Evolutionary conservation across 2,329 filamentous ascomycete species (phyloP).

Genomic region (Meredithiella fracta): DNA sequence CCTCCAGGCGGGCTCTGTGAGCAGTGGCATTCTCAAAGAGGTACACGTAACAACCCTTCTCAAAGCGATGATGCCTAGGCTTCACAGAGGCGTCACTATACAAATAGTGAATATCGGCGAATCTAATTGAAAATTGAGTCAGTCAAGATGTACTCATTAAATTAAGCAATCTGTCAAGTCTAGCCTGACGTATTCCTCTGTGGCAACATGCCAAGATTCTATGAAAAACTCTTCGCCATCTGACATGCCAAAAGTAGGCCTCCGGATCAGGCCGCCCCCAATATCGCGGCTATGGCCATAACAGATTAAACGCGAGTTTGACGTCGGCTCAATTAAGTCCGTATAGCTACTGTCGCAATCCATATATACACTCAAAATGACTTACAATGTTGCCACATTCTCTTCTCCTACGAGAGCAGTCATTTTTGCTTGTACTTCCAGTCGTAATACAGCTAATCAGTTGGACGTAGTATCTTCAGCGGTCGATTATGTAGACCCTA

Average conservation of each 20-base stretch:
- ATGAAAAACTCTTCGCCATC: too few relatives aligned
- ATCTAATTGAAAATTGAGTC: conserved; percentile 30
- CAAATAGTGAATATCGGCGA: conserved; percentile 65
- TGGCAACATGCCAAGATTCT: neutral
- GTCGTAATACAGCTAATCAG: too few relatives aligned
- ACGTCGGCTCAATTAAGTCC: neutral
- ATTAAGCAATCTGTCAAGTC: too few relatives aligned
- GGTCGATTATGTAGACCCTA: neutral
- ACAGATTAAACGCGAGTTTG: neutral
- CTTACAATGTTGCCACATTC: conserved; percentile 35
- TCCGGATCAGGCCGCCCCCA: neutral
- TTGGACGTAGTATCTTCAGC: neutral
- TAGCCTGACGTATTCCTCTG: too few relatives aligned
- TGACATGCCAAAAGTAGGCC: neutral
- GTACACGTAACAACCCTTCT: conserved; percentile 66
- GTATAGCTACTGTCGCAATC: conserved; percentile 10
- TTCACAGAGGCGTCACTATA: conserved; percentile 50
- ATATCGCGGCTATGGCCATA: neutral
- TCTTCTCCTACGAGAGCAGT: conserved; percentile 32
- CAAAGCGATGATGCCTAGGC: conserved; percentile 65
- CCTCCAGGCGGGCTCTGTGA: conserved; percentile 52
- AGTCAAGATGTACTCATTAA: too few relatives aligned
- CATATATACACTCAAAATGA: neutral
- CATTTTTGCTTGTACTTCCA: conserved; percentile 22
- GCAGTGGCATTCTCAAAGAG: conserved; percentile 57